Conservation (phyloP, 1,139 yeast species). For the Taiozyma sp. region DNA sequence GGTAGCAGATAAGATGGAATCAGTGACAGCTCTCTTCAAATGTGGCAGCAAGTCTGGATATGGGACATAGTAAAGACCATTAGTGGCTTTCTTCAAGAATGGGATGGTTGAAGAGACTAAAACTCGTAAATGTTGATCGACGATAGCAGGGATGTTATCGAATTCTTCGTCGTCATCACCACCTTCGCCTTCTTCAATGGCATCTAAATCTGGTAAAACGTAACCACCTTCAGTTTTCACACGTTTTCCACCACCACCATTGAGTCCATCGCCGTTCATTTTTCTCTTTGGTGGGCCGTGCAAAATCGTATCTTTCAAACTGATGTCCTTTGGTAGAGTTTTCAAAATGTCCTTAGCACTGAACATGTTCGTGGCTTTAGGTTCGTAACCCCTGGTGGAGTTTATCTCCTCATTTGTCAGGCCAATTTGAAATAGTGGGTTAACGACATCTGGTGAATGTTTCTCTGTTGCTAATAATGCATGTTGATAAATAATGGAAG, state of each 20-base stretch:
- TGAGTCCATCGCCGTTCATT: slow-evolving; percentile 13
- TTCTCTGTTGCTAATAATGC: slow-evolving; percentile 57
- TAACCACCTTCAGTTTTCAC: slow-evolving; percentile 39
- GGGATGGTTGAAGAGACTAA: slow-evolving; percentile 40
- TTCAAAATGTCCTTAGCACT: slow-evolving; percentile 49
- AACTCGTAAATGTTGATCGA: slow-evolving; percentile 45
- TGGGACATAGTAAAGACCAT: slow-evolving; percentile 41
- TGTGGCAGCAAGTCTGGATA: slow-evolving; percentile 35
- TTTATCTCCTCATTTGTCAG: slow-evolving; percentile 29
- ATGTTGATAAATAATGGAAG: slow-evolving; percentile 59
- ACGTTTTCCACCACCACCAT: slow-evolving; percentile 25
- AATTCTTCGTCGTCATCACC: slow-evolving; percentile 21
- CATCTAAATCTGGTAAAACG: slow-evolving; percentile 17
- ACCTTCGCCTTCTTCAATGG: slow-evolving; percentile 15
- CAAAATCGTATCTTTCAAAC: slow-evolving; percentile 44
- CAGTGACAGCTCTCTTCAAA: slow-evolving; percentile 53
- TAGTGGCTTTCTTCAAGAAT: slow-evolving; percentile 39
- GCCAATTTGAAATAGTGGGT: slow-evolving; percentile 31
- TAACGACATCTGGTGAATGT: slow-evolving; percentile 38
- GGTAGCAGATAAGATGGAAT: slow-evolving; percentile 52
- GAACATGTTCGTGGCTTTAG: slow-evolving; percentile 32
- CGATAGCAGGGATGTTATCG: slow-evolving; percentile 26
- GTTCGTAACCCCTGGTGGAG: slow-evolving; percentile 26
- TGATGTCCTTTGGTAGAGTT: slow-evolving; percentile 38
- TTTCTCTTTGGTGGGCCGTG: slow-evolving; percentile 32